phyloP scores from a whole-genome alignment of 2,329 filamentous ascomycete genomes.

The Neofusicoccum umdonicola region DNA sequence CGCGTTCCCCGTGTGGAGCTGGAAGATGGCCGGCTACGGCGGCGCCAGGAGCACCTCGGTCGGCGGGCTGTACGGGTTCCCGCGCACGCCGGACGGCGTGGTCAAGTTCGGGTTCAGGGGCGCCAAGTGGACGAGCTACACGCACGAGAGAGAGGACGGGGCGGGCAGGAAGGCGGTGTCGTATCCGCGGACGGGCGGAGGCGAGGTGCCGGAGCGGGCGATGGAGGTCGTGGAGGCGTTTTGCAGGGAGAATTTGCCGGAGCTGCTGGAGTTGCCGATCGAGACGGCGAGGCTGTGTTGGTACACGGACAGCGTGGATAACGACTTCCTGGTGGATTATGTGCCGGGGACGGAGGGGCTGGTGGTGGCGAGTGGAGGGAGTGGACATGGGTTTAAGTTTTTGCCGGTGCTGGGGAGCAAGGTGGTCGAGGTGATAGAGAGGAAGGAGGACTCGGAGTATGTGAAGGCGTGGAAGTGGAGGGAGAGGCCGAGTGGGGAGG shows the following conservation, averaged over 20 bases:
- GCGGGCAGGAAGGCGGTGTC: neutral
- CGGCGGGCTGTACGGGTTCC: constrained; percentile 49
- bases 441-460: constrained; percentile 19
- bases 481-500: constrained; percentile 21
- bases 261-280: constrained; percentile 33
- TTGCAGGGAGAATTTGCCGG: constrained; percentile 43
- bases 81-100: constrained; percentile 42
- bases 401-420: constrained; percentile 30
- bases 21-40: constrained; percentile 23
- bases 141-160: constrained; percentile 23
- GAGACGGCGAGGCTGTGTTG: constrained; percentile 18
- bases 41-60: constrained; percentile 34
- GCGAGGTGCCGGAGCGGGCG: constrained; percentile 19
- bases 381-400: constrained; percentile 34
- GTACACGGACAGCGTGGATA: constrained; percentile 27
- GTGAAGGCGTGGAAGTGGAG: constrained; percentile 22
- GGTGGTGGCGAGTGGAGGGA: constrained; percentile 30
- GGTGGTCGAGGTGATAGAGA: constrained; percentile 27
- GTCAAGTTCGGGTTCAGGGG: constrained; percentile 53
- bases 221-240: constrained; percentile 33
- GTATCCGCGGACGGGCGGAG: neutral
- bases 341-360: constrained; percentile 23
- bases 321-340: constrained; percentile 27
- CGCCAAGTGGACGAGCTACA: constrained; percentile 48
- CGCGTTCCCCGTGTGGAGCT: constrained; percentile 47